Conservation (phyloP, 2,329 filamentous ascomycete genomes). For the Fusarium tupiense region DNA sequence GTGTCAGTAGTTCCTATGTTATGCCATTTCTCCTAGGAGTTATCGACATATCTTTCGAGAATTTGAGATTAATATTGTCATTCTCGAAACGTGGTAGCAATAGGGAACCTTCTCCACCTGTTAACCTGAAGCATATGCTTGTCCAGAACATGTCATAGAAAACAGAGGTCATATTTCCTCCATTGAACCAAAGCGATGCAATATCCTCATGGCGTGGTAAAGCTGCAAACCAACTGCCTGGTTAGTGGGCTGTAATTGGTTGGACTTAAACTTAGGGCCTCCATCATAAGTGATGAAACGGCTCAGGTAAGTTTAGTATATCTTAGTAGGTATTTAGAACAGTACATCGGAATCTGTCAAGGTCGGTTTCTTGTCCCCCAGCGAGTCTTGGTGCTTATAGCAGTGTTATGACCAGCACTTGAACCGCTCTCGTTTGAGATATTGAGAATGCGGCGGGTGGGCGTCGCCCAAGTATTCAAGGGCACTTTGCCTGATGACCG, state of each 20-base stretch:
- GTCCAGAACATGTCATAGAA: background rate
- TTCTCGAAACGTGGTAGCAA: background rate
- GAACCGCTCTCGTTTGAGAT: background rate
- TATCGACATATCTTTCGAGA: background rate
- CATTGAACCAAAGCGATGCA: background rate
- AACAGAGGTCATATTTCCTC: background rate
- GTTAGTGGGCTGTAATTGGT: background rate
- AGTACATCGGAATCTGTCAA: too few relatives aligned
- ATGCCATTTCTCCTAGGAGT: background rate
- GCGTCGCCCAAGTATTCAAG: background rate
- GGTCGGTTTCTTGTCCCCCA: too few relatives aligned
- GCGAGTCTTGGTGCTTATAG: too few relatives aligned
- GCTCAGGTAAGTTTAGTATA: background rate
- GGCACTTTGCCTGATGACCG: background rate
- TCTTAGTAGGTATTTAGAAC: background rate
- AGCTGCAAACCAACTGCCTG: background rate
- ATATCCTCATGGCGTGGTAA: background rate
- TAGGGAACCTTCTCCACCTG: background rate
- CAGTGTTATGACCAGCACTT: background rate
- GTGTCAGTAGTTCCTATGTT: background rate
- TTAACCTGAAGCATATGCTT: background rate
- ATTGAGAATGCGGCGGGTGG: background rate
- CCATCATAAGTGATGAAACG: background rate
- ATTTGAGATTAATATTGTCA: background rate
- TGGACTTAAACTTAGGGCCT: background rate